Conservation (phyloP, 495 filamentous ascomycete genomes). For the Tuber umbilicatum region DNA sequence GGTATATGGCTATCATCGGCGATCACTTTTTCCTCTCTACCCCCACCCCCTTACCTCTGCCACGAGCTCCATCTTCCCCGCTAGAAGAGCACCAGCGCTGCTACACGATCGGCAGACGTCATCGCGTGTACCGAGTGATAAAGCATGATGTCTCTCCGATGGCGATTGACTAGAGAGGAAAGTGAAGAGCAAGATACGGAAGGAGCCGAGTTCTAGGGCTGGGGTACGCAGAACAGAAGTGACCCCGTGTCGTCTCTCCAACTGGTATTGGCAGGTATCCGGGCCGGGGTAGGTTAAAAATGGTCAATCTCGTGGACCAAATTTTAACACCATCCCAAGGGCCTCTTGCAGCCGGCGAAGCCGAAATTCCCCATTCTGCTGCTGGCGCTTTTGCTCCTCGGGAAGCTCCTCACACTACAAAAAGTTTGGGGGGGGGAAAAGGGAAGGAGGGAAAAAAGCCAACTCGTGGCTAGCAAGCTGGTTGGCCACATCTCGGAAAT, state of each 20-base stretch:
- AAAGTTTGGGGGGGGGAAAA: neutral
- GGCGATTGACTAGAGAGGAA: neutral
- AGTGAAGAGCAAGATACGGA: neutral
- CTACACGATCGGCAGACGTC: neutral
- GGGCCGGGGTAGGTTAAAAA: neutral
- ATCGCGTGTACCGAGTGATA: neutral
- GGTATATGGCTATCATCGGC: slow-evolving; percentile 1
- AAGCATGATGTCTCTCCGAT: neutral
- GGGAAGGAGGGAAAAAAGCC: neutral
- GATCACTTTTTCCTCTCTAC: neutral
- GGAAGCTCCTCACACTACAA: neutral
- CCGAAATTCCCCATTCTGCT: neutral
- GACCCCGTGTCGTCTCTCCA: neutral
- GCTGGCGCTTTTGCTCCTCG: neutral
- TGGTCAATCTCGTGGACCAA: neutral
- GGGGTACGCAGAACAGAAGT: neutral
- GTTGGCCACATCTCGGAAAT: neutral
- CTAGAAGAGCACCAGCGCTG: neutral
- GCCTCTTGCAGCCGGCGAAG: neutral
- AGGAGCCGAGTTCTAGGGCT: neutral
- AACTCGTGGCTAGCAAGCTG: neutral
- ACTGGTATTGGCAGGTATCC: neutral
- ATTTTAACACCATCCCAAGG: neutral
- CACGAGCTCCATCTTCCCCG: neutral
- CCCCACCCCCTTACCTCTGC: neutral